Evolutionary conservation across 139 green algal species (phyloP).

Genomic region (Closterium sp.): DNA sequence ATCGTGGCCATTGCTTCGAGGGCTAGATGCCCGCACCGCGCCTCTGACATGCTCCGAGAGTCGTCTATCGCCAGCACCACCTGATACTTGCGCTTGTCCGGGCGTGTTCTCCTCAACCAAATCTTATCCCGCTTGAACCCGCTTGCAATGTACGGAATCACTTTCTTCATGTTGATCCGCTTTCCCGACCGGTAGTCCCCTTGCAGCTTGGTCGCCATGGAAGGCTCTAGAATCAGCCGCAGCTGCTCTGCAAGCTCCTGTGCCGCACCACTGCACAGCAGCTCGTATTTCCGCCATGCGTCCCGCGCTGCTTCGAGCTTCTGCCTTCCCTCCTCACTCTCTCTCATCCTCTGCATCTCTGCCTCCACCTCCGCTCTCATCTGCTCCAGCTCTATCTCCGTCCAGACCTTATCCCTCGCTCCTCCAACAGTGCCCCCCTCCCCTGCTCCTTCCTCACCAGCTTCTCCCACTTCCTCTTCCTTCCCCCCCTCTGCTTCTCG

Average conservation of each 20-base stretch:
- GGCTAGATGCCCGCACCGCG: slow-evolving; percentile 78
- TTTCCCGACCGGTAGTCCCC: slow-evolving; percentile 96
- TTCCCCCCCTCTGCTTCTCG: slow-evolving; percentile 6
- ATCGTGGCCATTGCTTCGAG: slow-evolving; percentile 87
- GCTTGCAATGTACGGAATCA: slow-evolving; percentile 93
- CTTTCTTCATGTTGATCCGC: slow-evolving; percentile 96
- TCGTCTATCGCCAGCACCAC: slow-evolving; percentile 88
- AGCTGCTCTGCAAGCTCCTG: slow-evolving; percentile 94
- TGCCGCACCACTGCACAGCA: slow-evolving; percentile 69
- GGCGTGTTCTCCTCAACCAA: slow-evolving; percentile 89
- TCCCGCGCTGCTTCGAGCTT: slow-evolving; percentile 13
- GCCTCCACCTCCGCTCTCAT: slow-evolving; percentile 32
- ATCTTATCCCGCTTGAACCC: slow-evolving; percentile 99
- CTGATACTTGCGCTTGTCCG: slow-evolving; percentile 94
- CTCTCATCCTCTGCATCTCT: slow-evolving; percentile 16
- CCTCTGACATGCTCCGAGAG: slow-evolving; percentile 90
- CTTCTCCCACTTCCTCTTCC: slow-evolving; percentile 25
- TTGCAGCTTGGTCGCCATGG: slow-evolving; percentile 75
- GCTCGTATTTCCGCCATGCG: slow-evolving; percentile 73
- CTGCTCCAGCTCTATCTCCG: slow-evolving; percentile 30
- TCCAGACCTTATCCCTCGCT: slow-evolving; percentile 3
- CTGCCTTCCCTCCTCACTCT: slow-evolving; percentile 21
- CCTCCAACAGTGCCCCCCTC: neutral
- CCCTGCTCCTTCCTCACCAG: neutral
- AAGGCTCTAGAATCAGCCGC: slow-evolving; percentile 92